Base-by-base conservation (phyloP, 2,329 filamentous ascomycete genomes). In the Talaromyces pinophilus region DNA sequence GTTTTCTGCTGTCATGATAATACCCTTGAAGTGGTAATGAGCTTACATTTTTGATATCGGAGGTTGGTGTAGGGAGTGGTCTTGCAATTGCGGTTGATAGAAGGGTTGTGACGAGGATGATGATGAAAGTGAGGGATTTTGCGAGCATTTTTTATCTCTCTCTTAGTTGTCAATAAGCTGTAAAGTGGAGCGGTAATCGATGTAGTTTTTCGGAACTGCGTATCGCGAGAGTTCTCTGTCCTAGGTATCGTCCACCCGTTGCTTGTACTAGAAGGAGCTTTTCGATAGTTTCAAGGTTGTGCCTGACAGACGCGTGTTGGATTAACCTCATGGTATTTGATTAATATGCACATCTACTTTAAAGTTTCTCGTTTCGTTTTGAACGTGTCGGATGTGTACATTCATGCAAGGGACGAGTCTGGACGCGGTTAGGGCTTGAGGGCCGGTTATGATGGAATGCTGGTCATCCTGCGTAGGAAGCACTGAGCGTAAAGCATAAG, bases 331-430 rank as follows among this genome's bases (percentile, higher is more conserved):
- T 30, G 25, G 15, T 30, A 30, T 52, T 30, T 30, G 6, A 30
- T 5, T 52, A 15, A 30, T n/a, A 30, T 30, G 15, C 3, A n/a
- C 25, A 7, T 17, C 22, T 28, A 52, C 7, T 30, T 10, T 17
- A 52, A 17, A 30, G 25, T 52, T 30, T 28, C 46, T 10, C 30
- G 46, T 13, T 22, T 22, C 19, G 13, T 52, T 25, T 25, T 25
- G 25, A 25, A 25, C 25, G 48, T 30, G 48, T 30, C 15, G 48
- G 15, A 30, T 30, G 25, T 30, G 25, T 33, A 28, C 25, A 4
- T 17, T 25, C 11, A 59, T 59, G 55, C 55, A 59, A 59, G 55
- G 55, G 38, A 35, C 17, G 13, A 38, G 33, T 44, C 55, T 40
- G n/a, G 55, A 8, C 55, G 35, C 35, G 35, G 35, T 59, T n/a